These are phyloP conservation scores for Solanum aculeatissimum DNA, from an alignment of 305 asterid genomes.

Conservation along the genomic window DNA sequence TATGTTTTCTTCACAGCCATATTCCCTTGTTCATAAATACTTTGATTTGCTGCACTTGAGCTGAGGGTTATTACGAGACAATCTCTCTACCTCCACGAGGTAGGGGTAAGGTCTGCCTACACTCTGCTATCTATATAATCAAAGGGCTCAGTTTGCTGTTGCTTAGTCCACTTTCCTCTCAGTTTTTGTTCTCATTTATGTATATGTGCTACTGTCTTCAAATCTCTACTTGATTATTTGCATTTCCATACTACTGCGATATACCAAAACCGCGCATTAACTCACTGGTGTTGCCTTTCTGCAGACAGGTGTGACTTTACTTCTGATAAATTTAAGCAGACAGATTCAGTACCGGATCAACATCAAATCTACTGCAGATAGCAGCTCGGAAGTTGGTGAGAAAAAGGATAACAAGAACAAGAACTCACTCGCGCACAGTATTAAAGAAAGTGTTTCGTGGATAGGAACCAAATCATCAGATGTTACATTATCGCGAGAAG, in stretches of 20 bases:
- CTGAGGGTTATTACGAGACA: not conserved
- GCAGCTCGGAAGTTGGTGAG: constrained; percentile 2
- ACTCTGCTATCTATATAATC: not conserved
- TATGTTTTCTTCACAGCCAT: too few species aligned
- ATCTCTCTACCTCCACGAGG: not conserved
- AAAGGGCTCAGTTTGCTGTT: not conserved
- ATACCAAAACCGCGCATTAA: not conserved
- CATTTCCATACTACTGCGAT: not conserved
- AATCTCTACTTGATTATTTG: not conserved
- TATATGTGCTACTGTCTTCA: not conserved
- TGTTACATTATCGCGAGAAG: constrained; percentile 41
- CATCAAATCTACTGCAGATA: constrained; percentile 20
- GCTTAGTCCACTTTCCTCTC: not conserved
- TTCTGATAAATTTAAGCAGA: constrained; percentile 72
- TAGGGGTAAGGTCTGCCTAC: not conserved
- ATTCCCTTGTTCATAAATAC: too few species aligned
- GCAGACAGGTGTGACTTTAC: constrained; percentile 66
- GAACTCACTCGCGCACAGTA: constrained; percentile 21
- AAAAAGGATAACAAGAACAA: constrained; percentile 2
- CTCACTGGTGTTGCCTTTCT: not conserved
- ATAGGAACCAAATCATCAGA: constrained; percentile 58
- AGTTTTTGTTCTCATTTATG: not conserved
- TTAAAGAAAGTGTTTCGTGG: constrained; percentile 63
- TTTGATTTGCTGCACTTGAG: too few species aligned
- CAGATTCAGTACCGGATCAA: constrained; percentile 30